Percentiles rank a stretch among this genome's conserved stretches.
Conservation (phyloP, 257 asterid genomes). For the Haberlea rhodopensis region DNA sequence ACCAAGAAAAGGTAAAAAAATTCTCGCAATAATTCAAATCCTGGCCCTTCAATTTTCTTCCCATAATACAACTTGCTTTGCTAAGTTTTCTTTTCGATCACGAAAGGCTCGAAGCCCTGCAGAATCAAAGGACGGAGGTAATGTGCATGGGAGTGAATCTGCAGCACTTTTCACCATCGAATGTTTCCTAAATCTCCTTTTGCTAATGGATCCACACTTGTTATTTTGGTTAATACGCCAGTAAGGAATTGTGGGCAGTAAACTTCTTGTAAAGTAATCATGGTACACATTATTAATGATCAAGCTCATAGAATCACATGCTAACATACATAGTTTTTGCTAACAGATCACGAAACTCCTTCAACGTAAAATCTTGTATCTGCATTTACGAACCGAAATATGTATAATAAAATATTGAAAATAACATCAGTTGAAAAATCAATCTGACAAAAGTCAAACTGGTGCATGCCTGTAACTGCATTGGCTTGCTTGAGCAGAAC, state of each 20-base stretch:
- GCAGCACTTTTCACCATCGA: no score
- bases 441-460: neutral
- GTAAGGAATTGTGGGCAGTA: constrained; percentile 67
- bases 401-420: no score
- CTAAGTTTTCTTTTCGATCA: constrained; percentile 41
- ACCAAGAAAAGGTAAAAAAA: no score
- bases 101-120: constrained; percentile 33
- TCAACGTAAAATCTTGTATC: constrained; percentile 82
- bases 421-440: neutral
- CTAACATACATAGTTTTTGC: constrained; percentile 82
- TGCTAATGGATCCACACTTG: constrained; percentile 54
- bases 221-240: constrained; percentile 58
- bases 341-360: constrained; percentile 88
- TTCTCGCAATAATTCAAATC: no score
- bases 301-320: constrained; percentile 76
- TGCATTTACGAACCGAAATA: constrained; percentile 31
- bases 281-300: constrained; percentile 52
- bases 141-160: constrained; percentile 51
- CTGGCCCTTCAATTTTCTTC: constrained; percentile 25
- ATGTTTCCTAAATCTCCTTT: constrained; percentile 46
- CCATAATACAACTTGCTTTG: constrained; percentile 40
- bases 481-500: constrained; percentile 58
- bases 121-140: constrained; percentile 41
- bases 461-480: constrained; percentile 60
- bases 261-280: constrained; percentile 78